Base-by-base conservation (phyloP, 352 stramenopile species). In the Globisporangium spinosum region DNA sequence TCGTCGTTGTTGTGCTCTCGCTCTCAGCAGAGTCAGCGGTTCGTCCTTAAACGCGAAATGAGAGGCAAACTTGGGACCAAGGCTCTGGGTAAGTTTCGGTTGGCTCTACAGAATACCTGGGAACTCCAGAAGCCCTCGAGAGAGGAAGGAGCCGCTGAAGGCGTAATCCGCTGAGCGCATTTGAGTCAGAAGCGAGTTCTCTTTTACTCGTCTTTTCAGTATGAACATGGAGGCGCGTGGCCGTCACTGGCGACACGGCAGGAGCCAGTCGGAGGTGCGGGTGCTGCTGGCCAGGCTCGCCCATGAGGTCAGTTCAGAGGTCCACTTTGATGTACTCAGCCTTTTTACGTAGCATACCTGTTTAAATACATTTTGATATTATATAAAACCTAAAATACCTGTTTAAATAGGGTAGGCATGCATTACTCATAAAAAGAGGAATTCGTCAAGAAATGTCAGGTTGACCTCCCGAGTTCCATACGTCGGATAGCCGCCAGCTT, bases 1-100 rank as follows among this genome's bases (percentile, higher is more conserved):
- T 10, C 4, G 32, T 51, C 43, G 43, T 20, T 22, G 5, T 9
- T 22, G 43, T 20, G 43, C 8, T 51, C 17, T 7, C 43, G 22
- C 8, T 51, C 17, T 7, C 43, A 51, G 43, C 43, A 51, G 15
- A 51, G 43, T 22, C 43, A 51, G 17, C 13, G 25, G 13, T 40
- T n/a, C 7, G 54, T 17, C 25, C 34, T 6, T 20, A 59, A 59
- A 38, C 13, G 27, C 54, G 54, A 59, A 59, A 59, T 59, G 54
- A 40, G 54, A 40, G 13, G 13, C 15, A 5, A 47, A 8, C 5
- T n/a, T 20, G 40, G 0, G 4, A 47, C 20, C 0, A n/a, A n/a
- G 15, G 15, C 40, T 10, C 43, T 22, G 17, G 43, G 43, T 51
- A 51, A 20, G 43, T 51, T 8, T 51, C 3, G 43, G 43, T 57